phyloP scores from a whole-genome alignment of 352 stramenopile species.

The Globisporangium middletonii region DNA sequence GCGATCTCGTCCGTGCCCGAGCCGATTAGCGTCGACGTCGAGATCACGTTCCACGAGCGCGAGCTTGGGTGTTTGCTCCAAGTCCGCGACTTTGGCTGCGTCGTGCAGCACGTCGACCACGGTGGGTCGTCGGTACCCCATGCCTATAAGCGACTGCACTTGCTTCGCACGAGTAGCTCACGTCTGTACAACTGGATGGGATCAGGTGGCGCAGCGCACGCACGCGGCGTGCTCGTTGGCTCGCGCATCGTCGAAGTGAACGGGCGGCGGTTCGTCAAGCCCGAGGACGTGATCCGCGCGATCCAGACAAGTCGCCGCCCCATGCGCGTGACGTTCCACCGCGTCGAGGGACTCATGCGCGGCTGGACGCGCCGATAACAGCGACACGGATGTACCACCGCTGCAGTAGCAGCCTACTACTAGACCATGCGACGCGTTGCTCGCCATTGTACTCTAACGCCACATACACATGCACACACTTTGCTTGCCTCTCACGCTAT shows the following conservation, averaged over 20 bases:
- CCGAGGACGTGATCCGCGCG: constrained; percentile 37
- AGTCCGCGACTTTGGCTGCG: constrained; percentile 41
- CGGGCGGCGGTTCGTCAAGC: constrained; percentile 37
- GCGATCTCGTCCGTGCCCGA: constrained; percentile 55
- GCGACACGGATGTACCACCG: neutral
- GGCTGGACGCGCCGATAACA: constrained; percentile 33
- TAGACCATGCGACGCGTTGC: too few species aligned
- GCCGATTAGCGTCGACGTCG: constrained; percentile 45
- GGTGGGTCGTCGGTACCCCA: constrained; percentile 11
- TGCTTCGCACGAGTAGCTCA: neutral
- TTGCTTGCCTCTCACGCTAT: neutral
- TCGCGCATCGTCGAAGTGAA: constrained; percentile 67
- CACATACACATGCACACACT: neutral
- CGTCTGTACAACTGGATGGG: neutral
- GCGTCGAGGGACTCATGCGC: constrained; percentile 74
- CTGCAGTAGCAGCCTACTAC: too few species aligned
- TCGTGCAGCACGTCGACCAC: constrained; percentile 54
- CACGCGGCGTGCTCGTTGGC: constrained; percentile 56
- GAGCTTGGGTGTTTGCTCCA: constrained; percentile 60
- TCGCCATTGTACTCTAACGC: neutral
- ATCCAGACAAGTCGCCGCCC: constrained; percentile 53
- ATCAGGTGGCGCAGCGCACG: constrained; percentile 41
- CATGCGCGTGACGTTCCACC: constrained; percentile 60
- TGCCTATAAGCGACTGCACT: neutral
- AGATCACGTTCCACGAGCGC: constrained; percentile 47